Evolutionary conservation across 352 stramenopile genomes (phyloP), one percentile per base, ranked within the genome.

Genomic region (Phytophthora citricola): DNA sequence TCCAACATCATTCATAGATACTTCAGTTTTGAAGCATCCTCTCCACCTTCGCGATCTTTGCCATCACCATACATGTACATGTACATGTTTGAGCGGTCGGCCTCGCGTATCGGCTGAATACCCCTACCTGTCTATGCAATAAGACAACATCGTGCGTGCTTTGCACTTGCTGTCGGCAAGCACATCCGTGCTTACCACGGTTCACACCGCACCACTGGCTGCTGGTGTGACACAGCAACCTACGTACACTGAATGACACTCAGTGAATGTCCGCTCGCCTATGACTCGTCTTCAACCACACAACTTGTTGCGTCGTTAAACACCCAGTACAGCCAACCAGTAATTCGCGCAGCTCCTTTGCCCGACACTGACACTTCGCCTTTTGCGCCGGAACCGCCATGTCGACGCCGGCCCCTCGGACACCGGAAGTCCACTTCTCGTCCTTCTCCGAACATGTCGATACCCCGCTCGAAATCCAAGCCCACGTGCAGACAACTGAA

Each of bases 371-470:
- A 48, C 46, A 65, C 38, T 69, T 69, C 20, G 5, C 20, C 22
- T 59, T 59, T 58, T 40, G 41, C 47, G 20, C 36, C 15, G 15
- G 62, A 58, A 22, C n/a, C 14, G 17, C 47, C 22, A 90, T 90
- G 81, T 63, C 82, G 34, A 77, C 69, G 38, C 68, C 81, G 36
- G 46, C 78, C 52, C 75, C 75, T 20, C 65, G 58, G 5, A 79
- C 76, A 50, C 78, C 81, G 22, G 64, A 59, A 45, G 34, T 81
- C 10, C 31, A 46, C 9, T 58, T 70, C 41, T 44, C 71, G 7
- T 65, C 55, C 31, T 75, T 77, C 27, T 70, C 45, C 11, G 76
- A 76, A 41, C 72, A 77, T 45, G 46, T 43, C 34, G 48, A 60
- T 14, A 59, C 27, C 14, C 36, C 49, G 17, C 45, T 74, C 34